Percentiles rank a stretch among this genome's conserved stretches.
Conservation (phyloP, 805 yeast species). For the Saturnispora zaruensis region DNA sequence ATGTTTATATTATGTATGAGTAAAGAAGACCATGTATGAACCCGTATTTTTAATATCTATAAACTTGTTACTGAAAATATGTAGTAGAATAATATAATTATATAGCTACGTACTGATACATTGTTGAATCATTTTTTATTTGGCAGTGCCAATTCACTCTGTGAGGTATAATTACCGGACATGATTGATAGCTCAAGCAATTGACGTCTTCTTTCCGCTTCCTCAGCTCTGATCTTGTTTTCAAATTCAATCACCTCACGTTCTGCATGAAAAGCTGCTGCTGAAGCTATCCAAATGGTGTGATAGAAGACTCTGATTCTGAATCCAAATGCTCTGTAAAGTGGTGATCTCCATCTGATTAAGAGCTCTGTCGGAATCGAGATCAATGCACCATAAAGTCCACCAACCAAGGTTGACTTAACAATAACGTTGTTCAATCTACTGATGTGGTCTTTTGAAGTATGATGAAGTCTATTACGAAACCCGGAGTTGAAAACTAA, state of each 20-base stretch:
- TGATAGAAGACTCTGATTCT: conserved; percentile 31
- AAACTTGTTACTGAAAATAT: not conserved
- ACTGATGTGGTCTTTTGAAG: conserved; percentile 18
- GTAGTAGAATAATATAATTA: not conserved
- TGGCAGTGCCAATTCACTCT: conserved; percentile 19
- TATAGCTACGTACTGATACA: not conserved
- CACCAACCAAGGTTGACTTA: conserved; percentile 28
- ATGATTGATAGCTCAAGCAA: conserved; percentile 28
- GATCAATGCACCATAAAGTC: conserved; percentile 30
- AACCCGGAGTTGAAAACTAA: conserved; percentile 13
- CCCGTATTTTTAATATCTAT: not conserved
- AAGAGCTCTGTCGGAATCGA: conserved; percentile 31
- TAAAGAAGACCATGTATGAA: not conserved
- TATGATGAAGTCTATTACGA: conserved; percentile 14
- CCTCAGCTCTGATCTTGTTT: conserved; percentile 24
- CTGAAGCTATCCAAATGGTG: conserved; percentile 30
- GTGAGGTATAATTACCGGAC: conserved; percentile 27
- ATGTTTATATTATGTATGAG: not conserved
- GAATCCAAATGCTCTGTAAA: conserved; percentile 30
- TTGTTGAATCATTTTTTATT: conserved; percentile 1
- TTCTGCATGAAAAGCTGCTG: conserved; percentile 31
- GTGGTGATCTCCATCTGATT: conserved; percentile 31
- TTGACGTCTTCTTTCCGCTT: conserved; percentile 25
- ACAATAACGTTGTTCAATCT: conserved; percentile 24
- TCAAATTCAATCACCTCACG: conserved; percentile 29